Base-by-base conservation (phyloP, 1,284 basidiomycete species). In the Tilletia caries region DNA sequence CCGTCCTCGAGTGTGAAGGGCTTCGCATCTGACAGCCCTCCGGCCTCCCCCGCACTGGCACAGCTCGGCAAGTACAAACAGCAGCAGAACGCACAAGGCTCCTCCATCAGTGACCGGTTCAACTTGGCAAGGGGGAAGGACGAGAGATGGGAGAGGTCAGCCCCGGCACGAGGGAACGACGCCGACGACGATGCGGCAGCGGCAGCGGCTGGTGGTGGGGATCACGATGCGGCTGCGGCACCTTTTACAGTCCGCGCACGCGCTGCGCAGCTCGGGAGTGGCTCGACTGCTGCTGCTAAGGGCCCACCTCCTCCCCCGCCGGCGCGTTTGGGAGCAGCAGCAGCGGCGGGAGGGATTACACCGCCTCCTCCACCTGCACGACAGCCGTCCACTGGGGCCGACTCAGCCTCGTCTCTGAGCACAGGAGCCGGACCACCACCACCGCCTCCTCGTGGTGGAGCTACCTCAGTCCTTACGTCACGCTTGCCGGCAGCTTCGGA, bases 61-160 rank as follows among this genome's bases (percentile, higher is more conserved):
- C 58, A 62, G 58, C 27, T 62, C 27, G 58, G 58, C 29, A 62
- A 62, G 58, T 6, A 33, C 32, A 33, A 29, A 33, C 58, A 62
- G 29, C 58, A 62, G n/a, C 58, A 62, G n/a, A 62, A 62, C 23
- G 58, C 58, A 18, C 58, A 62, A n/a, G 58, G 58, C 8, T 62
- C 58, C 8, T 34, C 32, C 29, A 18, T 62, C 12, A 34, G 20
- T 15, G 58, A 62, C 4, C 58, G 58, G 15, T 62, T 27, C 29
- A 62, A 62, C 12, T 6, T 62, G 20, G 58, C 58, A 18, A 25
- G 32, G 27, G 58, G 58, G 3, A 33, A 62, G 23, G 58, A 62
- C 23, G 58, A 62, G 10, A 3, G 58, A 3, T 62, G 58, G 58
- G 58, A 62, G 23, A 27, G 58, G 13, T 20, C 32, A 33, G 58